A percentile compares a stretch with the other conserved stretches of the same genome.
These are phyloP conservation scores for Lathyrus sativus DNA, from an alignment of 306 rosid genomes.

Conservation along the genomic window DNA sequence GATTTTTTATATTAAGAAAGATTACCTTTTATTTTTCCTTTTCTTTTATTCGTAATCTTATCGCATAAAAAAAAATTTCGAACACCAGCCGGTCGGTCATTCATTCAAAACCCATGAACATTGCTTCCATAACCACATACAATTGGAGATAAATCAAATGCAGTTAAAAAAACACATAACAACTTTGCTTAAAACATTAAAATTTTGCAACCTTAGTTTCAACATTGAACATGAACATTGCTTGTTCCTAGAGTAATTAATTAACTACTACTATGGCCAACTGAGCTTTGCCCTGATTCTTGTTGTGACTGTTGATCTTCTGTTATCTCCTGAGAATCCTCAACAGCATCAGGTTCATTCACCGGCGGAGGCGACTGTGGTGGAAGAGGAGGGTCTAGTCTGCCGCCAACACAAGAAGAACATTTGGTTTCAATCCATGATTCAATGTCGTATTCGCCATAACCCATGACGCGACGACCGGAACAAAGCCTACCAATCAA, in stretches of 20 bases:
- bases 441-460: slow-evolving; percentile 63
- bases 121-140: neutral
- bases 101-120: neutral
- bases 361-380: slow-evolving; percentile 36
- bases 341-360: neutral
- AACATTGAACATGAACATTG: neutral
- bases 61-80: neutral
- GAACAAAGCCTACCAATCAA: slow-evolving; percentile 88
- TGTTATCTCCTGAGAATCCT: slow-evolving; percentile 47
- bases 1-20: neutral
- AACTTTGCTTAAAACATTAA: slow-evolving; percentile 8
- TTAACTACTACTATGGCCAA: slow-evolving; percentile 25
- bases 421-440: slow-evolving; percentile 82
- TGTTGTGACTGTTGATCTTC: slow-evolving; percentile 45
- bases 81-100: neutral
- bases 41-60: neutral
- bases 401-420: slow-evolving; percentile 77
- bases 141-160: slow-evolving; percentile 30
- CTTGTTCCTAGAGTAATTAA: neutral
- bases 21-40: too few species aligned
- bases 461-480: slow-evolving; percentile 77
- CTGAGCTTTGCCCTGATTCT: slow-evolving; percentile 30
- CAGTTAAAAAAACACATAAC: slow-evolving; percentile 1
- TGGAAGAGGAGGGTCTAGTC: slow-evolving; percentile 45
- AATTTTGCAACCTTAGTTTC: slow-evolving; percentile 5